A percentile compares a stretch with the other conserved stretches of the same genome.
Evolutionary conservation across 805 yeast species (phyloP).

Genomic region (Metschnikowia baotianmanensis): DNA sequence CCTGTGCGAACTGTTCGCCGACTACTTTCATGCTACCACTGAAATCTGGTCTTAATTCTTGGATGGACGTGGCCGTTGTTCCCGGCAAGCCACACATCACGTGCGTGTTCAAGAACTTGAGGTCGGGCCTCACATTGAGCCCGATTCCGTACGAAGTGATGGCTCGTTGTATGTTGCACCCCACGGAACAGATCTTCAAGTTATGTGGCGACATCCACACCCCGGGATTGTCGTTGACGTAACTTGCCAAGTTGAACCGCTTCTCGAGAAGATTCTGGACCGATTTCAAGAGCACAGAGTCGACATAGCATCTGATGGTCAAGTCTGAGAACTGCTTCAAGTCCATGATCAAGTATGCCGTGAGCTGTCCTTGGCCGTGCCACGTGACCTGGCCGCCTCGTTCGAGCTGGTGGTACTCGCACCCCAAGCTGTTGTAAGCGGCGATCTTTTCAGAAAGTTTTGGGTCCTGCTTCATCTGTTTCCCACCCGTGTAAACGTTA

Average conservation of each 20-base stretch:
- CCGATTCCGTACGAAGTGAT: constrained; percentile 90
- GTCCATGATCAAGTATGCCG: constrained; percentile 71
- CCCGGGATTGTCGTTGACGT: constrained; percentile 72
- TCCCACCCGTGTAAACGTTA: constrained; percentile 90
- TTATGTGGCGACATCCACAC: constrained; percentile 65
- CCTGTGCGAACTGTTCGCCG: constrained; percentile 35
- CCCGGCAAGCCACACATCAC: constrained; percentile 85
- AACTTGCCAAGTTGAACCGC: constrained; percentile 42
- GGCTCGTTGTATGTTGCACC: constrained; percentile 79
- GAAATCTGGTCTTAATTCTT: constrained; percentile 14
- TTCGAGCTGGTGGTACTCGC: constrained; percentile 69
- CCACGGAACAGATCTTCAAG: constrained; percentile 81
- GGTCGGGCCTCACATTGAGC: constrained; percentile 72
- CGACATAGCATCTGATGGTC: constrained; percentile 64
- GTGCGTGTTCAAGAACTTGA: constrained; percentile 64
- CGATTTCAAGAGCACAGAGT: constrained; percentile 55
- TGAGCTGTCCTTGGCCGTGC: constrained; percentile 95
- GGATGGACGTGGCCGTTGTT: constrained; percentile 39
- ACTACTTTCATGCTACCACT: constrained; percentile 25
- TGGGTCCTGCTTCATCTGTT: constrained; percentile 63
- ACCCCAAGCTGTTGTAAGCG: constrained; percentile 37
- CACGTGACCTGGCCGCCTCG: constrained; percentile 97
- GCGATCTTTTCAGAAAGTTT: constrained; percentile 28
- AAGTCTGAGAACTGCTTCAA: constrained; percentile 56
- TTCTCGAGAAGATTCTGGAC: constrained; percentile 47